Evolutionary conservation across 2,329 filamentous ascomycete genomes (phyloP).

Genomic region (Sporothrix protearum): DNA sequence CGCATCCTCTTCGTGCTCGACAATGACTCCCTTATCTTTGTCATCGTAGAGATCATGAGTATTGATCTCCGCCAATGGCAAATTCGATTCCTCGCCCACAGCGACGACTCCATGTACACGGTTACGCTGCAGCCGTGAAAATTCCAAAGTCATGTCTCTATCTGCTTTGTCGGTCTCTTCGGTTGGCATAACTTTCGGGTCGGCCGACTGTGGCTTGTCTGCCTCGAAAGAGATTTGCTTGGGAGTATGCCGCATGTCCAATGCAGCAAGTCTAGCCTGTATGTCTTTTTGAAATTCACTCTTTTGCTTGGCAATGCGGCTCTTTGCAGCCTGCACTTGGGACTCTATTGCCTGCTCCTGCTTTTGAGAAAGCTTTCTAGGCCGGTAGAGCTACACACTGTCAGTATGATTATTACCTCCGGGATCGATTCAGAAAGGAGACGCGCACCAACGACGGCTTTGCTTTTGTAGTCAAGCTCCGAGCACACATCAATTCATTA

Average conservation of each 20-base stretch:
- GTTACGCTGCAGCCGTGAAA: neutral
- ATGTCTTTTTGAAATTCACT: slow-evolving; percentile 57
- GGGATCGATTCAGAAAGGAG: neutral
- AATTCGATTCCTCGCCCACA: neutral
- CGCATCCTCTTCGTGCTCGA: slow-evolving; percentile 83
- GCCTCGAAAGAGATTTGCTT: neutral
- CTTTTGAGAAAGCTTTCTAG: slow-evolving; percentile 67
- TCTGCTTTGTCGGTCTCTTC: neutral
- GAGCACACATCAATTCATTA: slow-evolving; percentile 67
- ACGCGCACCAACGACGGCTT: slow-evolving; percentile 69
- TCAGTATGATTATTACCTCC: neutral
- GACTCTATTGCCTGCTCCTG: slow-evolving; percentile 68
- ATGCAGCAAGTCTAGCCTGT: slow-evolving; percentile 41
- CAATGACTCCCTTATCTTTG: slow-evolving; percentile 73
- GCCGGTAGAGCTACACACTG: slow-evolving; percentile 69
- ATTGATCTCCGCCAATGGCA: slow-evolving; percentile 33
- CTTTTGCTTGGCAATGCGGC: slow-evolving; percentile 60
- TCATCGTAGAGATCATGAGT: slow-evolving; percentile 52
- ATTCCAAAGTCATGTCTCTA: neutral
- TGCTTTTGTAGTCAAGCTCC: slow-evolving; percentile 67
- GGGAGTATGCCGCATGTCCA: slow-evolving; percentile 32
- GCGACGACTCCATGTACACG: neutral
- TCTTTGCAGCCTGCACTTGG: slow-evolving; percentile 65
- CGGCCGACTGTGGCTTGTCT: neutral
- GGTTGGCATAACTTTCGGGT: neutral